A percentile compares a stretch with the other conserved stretches of the same genome.
These are phyloP conservation scores for Waltergamsia citrina DNA, from an alignment of 2,329 filamentous ascomycete species.

Conservation along the genomic window DNA sequence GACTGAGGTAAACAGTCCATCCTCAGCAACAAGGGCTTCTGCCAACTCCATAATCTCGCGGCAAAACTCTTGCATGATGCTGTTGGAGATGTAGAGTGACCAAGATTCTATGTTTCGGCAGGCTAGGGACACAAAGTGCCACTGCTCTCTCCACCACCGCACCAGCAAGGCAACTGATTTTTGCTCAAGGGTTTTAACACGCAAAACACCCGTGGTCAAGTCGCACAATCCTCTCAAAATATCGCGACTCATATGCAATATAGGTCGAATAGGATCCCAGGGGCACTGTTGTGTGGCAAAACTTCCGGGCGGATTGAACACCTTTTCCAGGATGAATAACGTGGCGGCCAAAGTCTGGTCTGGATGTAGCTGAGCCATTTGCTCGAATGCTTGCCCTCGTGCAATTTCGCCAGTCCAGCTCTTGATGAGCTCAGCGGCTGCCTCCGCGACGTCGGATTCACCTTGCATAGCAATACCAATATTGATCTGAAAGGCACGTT, in stretches of 20 bases:
- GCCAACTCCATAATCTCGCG: slow-evolving; percentile 93
- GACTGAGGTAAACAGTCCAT: slow-evolving; percentile 71
- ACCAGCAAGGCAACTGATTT: slow-evolving; percentile 58
- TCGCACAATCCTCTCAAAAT: slow-evolving; percentile 48
- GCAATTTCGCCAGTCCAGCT: slow-evolving; percentile 60
- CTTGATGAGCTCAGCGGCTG: slow-evolving; percentile 75
- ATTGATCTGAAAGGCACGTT: slow-evolving; percentile 61
- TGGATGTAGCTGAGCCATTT: slow-evolving; percentile 27
- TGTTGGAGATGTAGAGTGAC: slow-evolving; percentile 68
- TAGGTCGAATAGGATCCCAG: slow-evolving; percentile 48
- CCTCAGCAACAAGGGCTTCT: slow-evolving; percentile 74
- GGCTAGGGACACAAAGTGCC: slow-evolving; percentile 71
- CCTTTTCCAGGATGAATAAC: slow-evolving; percentile 27
- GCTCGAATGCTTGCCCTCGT: slow-evolving; percentile 27
- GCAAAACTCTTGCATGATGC: slow-evolving; percentile 82
- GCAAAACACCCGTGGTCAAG: slow-evolving; percentile 43
- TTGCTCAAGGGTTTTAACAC: slow-evolving; percentile 43
- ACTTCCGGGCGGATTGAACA: slow-evolving; percentile 17
- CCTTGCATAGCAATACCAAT: slow-evolving; percentile 76
- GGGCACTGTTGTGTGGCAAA: slow-evolving; percentile 17
- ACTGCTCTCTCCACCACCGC: slow-evolving; percentile 76
- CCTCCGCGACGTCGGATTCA: slow-evolving; percentile 68
- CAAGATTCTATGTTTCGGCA: slow-evolving; percentile 78
- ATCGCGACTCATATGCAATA: slow-evolving; percentile 47
- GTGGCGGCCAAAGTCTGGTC: slow-evolving; percentile 32